These are phyloP conservation scores for Salmacisia buchloeana DNA, from an alignment of 1,284 basidiomycete species.

Conservation along the genomic window DNA sequence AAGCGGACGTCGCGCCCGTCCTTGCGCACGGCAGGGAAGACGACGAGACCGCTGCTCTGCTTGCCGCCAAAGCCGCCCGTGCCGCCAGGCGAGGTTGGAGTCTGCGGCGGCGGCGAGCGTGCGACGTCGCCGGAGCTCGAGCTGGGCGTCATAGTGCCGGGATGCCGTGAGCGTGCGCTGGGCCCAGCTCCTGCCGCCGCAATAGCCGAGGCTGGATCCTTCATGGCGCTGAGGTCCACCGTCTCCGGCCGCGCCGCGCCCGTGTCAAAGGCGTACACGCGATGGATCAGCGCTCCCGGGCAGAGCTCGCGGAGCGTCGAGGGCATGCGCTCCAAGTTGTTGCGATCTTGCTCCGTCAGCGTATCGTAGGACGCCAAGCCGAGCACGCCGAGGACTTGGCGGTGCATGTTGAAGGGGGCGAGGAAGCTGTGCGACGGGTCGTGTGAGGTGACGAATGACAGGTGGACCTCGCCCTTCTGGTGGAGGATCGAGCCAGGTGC, in stretches of 20 bases:
- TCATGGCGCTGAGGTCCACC: conserved; percentile 30
- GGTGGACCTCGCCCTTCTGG: conserved; percentile 41
- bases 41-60: conserved; percentile 34
- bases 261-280: conserved; percentile 44
- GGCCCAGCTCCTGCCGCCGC: conserved; percentile 10
- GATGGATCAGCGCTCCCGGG: conserved; percentile 41
- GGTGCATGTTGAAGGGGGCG: conserved; percentile 43
- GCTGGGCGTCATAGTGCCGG: background rate
- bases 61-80: conserved; percentile 28
- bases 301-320: conserved; percentile 32
- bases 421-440: conserved; percentile 43
- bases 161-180: background rate
- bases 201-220: conserved; percentile 22
- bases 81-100: background rate
- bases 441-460: conserved; percentile 45
- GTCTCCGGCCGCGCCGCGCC: conserved; percentile 24
- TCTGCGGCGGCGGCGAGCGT: background rate
- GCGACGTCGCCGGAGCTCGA: background rate
- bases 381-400: conserved; percentile 43
- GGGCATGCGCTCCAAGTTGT: conserved; percentile 28
- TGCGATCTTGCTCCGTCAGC: conserved; percentile 12
- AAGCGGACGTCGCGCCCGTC: conserved; percentile 47
- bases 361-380: conserved; percentile 29
- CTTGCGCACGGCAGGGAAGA: conserved; percentile 44
- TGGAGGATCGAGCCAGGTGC: conserved; percentile 21